phyloP scores from a whole-genome alignment of 2,329 filamentous ascomycete species.

The Gaeumannomyces tritici region DNA sequence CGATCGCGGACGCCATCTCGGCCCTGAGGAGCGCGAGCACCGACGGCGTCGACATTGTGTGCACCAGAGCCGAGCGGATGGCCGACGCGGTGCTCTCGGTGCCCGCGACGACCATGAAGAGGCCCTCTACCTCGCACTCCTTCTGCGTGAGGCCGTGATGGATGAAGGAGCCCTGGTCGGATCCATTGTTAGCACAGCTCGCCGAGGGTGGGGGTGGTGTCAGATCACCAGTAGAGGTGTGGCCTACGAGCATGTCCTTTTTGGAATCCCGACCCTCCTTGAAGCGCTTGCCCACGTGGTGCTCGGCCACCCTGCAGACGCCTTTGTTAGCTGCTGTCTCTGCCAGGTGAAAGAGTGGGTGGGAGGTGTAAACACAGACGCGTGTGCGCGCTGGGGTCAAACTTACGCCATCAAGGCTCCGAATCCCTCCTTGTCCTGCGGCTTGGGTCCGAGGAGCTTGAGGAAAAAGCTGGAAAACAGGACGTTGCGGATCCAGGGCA shows the following conservation, averaged over 20 bases:
- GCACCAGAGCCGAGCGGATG: slow-evolving; percentile 37
- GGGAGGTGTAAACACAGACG: too few relatives aligned
- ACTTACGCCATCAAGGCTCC: slow-evolving; percentile 6
- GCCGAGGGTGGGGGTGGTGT: too few relatives aligned
- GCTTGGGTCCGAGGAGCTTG: slow-evolving; percentile 20
- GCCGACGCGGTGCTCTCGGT: slow-evolving; percentile 43
- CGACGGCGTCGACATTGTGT: slow-evolving; percentile 34
- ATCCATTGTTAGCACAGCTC: background rate
- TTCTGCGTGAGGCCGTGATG: slow-evolving; percentile 17
- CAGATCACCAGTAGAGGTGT: background rate
- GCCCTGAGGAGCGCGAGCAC: slow-evolving; percentile 30
- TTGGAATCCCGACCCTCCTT: background rate
- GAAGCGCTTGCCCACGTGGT: slow-evolving; percentile 21
- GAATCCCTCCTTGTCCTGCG: slow-evolving; percentile 10
- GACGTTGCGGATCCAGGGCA: slow-evolving; percentile 18
- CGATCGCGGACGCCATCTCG: slow-evolving; percentile 32
- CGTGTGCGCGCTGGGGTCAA: too few relatives aligned
- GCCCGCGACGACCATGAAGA: slow-evolving; percentile 17
- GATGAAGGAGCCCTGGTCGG: slow-evolving; percentile 18
- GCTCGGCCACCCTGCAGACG: too few relatives aligned
- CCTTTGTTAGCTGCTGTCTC: too few relatives aligned
- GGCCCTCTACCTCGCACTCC: slow-evolving; percentile 17
- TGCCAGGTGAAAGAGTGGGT: too few relatives aligned
- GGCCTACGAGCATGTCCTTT: slow-evolving; percentile 5
- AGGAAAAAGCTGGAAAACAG: slow-evolving; percentile 14